Conservation (phyloP, 345 rosid species). For the Salix suchowensis region DNA sequence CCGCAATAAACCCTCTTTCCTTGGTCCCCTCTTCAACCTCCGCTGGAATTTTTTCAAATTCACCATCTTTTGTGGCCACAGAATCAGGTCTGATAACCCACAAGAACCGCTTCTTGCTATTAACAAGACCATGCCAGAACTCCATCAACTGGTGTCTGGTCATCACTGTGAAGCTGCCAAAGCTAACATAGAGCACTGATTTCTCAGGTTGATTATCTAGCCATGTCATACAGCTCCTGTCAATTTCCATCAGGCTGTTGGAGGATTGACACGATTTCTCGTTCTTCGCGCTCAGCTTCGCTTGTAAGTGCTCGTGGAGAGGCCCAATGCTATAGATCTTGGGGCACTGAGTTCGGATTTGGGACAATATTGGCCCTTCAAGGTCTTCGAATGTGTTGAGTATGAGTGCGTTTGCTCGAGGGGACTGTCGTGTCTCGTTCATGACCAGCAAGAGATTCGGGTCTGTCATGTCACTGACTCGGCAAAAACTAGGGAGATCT, state of each 20-base stretch:
- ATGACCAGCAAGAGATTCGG: slow-evolving; percentile 6
- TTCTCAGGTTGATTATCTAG: slow-evolving; percentile 33
- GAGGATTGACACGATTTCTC: neutral
- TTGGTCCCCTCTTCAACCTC: slow-evolving; percentile 22
- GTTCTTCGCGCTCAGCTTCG: slow-evolving; percentile 12
- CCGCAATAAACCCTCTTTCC: slow-evolving; percentile 21
- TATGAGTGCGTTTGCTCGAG: slow-evolving; percentile 42
- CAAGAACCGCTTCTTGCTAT: slow-evolving; percentile 36
- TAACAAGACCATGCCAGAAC: slow-evolving; percentile 39
- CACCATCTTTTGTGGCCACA: neutral
- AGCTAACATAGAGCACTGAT: slow-evolving; percentile 45
- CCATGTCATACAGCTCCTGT: slow-evolving; percentile 39
- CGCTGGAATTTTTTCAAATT: neutral
- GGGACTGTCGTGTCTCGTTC: slow-evolving; percentile 25
- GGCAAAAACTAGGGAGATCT: slow-evolving; percentile 50
- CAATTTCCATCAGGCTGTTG: slow-evolving; percentile 34
- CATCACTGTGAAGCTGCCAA: slow-evolving; percentile 32
- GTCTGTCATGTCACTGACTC: slow-evolving; percentile 20
- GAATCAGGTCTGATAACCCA: slow-evolving; percentile 39
- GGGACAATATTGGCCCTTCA: slow-evolving; percentile 44
- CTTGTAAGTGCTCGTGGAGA: slow-evolving; percentile 32
- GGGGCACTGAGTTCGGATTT: slow-evolving; percentile 34
- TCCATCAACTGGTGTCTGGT: slow-evolving; percentile 31
- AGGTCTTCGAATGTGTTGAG: slow-evolving; percentile 66
- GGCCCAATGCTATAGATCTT: slow-evolving; percentile 58